These are phyloP conservation scores for Zygotorulaspora mrakii DNA, from an alignment of 1,139 yeast genomes.

Conservation along the genomic window DNA sequence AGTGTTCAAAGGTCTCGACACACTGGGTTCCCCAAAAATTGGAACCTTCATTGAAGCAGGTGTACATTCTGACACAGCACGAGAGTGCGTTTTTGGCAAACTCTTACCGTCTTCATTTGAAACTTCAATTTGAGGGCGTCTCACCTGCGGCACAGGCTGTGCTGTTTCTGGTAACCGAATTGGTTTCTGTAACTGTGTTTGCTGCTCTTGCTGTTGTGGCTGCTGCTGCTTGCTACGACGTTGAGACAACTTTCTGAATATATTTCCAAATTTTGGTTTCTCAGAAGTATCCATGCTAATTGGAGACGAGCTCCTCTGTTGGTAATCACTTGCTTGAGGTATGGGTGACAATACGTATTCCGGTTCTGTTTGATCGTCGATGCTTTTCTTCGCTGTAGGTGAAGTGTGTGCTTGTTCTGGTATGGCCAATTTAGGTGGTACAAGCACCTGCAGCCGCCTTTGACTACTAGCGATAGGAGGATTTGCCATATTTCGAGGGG, in stretches of 20 bases:
- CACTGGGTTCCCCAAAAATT: conserved; percentile 11
- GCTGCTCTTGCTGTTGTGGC: conserved; percentile 12
- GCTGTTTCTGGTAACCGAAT: conserved; percentile 5
- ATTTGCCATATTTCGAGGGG: conserved; percentile 3
- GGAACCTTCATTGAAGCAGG: conserved; percentile 15
- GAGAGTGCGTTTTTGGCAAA: conserved; percentile 36
- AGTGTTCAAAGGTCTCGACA: conserved; percentile 4
- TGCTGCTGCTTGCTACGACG: conserved; percentile 27
- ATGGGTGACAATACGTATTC: conserved; percentile 27
- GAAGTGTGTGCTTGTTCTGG: conserved; percentile 74
- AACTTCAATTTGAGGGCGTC: conserved; percentile 15
- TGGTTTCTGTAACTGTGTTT: conserved; percentile 1
- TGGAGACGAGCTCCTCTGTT: conserved; percentile 18
- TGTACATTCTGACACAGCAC: conserved; percentile 42
- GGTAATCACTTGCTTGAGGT: conserved; percentile 21
- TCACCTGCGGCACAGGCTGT: too few relatives aligned
- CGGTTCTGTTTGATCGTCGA: conserved; percentile 26
- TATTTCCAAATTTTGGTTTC: conserved; percentile 33
- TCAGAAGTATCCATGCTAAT: conserved; percentile 22
- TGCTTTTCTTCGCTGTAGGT: conserved; percentile 35
- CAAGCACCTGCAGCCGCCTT: conserved; percentile 33
- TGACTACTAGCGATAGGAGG: conserved; percentile 13
- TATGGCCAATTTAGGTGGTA: conserved; percentile 44
- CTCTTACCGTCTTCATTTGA: conserved; percentile 14
- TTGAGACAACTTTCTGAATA: conserved; percentile 36